Conservation (phyloP, 1,139 yeast genomes). For the Debaryomyces coudertii region DNA sequence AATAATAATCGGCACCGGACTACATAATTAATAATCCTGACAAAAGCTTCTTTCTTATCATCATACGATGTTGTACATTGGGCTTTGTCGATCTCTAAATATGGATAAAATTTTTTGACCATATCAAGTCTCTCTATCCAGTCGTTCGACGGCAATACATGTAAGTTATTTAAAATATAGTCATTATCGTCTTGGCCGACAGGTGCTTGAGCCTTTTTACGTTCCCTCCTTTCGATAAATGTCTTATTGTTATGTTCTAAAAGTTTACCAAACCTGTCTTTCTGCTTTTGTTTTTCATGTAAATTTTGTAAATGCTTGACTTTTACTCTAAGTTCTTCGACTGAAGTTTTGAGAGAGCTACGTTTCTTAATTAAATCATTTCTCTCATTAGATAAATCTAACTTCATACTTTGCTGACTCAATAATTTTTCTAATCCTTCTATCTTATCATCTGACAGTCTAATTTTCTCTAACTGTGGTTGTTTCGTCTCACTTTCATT, state of each 20-base stretch:
- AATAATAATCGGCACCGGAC: conserved; percentile 30
- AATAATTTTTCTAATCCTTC: conserved; percentile 16
- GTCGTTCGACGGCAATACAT: conserved; percentile 41
- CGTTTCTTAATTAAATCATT: conserved; percentile 27
- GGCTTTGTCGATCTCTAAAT: conserved; percentile 26
- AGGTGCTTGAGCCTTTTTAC: neutral
- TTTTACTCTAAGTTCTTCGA: conserved; percentile 26
- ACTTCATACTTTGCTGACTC: conserved; percentile 25
- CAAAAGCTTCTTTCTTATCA: conserved; percentile 12
- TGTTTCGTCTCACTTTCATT: neutral
- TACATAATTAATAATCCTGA: conserved; percentile 26
- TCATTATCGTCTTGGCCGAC: conserved; percentile 23
- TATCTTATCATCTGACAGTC: conserved; percentile 2
- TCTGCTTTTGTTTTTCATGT: conserved; percentile 18
- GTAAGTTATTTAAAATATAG: conserved; percentile 26
- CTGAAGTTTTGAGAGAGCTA: conserved; percentile 19
- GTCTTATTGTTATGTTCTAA: conserved; percentile 29
- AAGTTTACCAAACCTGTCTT: conserved; percentile 23
- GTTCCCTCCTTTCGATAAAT: conserved; percentile 14
- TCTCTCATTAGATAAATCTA: conserved; percentile 23
- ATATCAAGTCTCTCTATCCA: conserved; percentile 36
- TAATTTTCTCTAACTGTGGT: neutral
- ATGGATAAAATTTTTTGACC: conserved; percentile 32
- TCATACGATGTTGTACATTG: conserved; percentile 17
- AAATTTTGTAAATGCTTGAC: conserved; percentile 22